These are phyloP conservation scores for Penicillium sp. DNA, from an alignment of 2,329 filamentous ascomycete species.

Conservation along the genomic window DNA sequence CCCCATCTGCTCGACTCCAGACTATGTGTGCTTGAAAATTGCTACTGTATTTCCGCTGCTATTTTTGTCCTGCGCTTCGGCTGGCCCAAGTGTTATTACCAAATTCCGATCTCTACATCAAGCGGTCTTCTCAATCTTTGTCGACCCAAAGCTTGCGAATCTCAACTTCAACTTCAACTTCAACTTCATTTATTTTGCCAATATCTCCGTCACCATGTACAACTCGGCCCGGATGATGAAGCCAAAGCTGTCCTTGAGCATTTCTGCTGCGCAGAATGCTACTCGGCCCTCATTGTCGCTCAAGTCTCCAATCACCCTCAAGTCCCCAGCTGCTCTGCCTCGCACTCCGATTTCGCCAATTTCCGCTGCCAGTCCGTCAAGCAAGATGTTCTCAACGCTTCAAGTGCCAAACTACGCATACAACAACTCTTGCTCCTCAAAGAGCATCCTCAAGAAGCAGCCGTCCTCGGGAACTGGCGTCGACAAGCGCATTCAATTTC, in stretches of 20 bases:
- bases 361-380: constrained; percentile 44
- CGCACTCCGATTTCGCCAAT: constrained; percentile 48
- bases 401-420: constrained; percentile 46
- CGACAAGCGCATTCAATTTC: constrained; percentile 47
- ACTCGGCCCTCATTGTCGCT: constrained; percentile 43
- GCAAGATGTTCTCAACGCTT: constrained; percentile 45
- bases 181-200: constrained; percentile 7
- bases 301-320: constrained; percentile 51
- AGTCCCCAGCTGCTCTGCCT: constrained; percentile 44
- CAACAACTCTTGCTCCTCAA: constrained; percentile 46
- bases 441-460: constrained; percentile 52
- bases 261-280: constrained; percentile 39
- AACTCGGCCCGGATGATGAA: constrained; percentile 39
- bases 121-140: constrained; percentile 29
- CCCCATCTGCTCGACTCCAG: constrained; percentile 16
- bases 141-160: constrained; percentile 37
- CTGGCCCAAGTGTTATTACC: constrained; percentile 45
- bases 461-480: constrained; percentile 16
- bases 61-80: constrained; percentile 40
- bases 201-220: constrained; percentile 37
- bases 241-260: constrained; percentile 52
- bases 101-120: constrained; percentile 22
- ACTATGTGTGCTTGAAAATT: constrained; percentile 27
- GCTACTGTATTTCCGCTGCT: constrained; percentile 32
- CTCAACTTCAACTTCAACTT: not conserved